Evolutionary conservation across 345 rosid genomes (phyloP), one percentile per base, ranked within the genome.

Genomic region (Fremontodendron californicum): DNA sequence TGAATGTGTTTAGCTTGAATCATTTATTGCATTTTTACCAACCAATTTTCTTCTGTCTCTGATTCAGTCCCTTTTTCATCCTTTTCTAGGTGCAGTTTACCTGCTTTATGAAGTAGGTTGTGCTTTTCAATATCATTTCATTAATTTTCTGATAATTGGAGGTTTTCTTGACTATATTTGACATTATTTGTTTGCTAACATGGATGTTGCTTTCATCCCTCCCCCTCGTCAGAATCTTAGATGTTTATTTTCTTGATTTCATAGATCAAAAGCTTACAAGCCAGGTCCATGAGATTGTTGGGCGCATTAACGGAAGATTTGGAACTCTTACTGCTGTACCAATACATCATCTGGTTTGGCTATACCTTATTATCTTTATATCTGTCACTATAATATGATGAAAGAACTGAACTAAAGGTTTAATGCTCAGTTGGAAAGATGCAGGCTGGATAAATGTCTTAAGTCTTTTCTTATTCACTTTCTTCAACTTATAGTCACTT

Each of bases 281-380:
- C 82, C 89, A 88, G 77, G 91, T 88, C 46, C 91, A 88, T 76
- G 91, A 88, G 82, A 88, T 88, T 71, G 91, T 86, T 31, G 91
- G 89, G 46, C 88, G 91, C 78, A 88, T 88, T 63, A 88, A 88
- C 79, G 91, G 91, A 78, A 86, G 87, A 88, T 88, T 82, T 79
- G 91, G 91, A 72, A 85, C 89, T 27, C 88, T 88, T 27, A 85
- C 89, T 46, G 83, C 88, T 54, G 91, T 88, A 74, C 91, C 91
- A 27, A 82, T 88, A 80, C 89, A 88, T 58, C 91, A 88, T 78
- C 84, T 86, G 91, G 91, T 88, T 85, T 67, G 89, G 77, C 69
- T 72, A 73, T 57, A 43, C 71, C 78, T 81, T 42, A 62, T 25
- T 31, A 58, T 27, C 19, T 74, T 79, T 49, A 31, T 54, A n/a